Base-by-base conservation (phyloP, 495 filamentous ascomycete species). In the Penicillium pulvis region DNA sequence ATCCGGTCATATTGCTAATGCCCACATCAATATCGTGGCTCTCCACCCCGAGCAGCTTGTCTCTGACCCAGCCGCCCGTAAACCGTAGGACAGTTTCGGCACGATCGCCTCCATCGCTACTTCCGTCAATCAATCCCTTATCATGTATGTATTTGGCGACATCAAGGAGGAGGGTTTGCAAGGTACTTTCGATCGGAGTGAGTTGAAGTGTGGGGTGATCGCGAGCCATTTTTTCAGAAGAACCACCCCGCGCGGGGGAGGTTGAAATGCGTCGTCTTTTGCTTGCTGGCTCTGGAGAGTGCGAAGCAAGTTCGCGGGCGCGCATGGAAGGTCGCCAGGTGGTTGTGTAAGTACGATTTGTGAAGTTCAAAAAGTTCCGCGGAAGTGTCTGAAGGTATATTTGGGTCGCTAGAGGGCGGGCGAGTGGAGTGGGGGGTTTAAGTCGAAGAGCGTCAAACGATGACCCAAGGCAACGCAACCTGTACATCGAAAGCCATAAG, bases 51-150 rank as follows among this genome's bases (percentile, higher is more conserved):
- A 99, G 81, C 9, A 99, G 82, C 79, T 97, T 98, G 79, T 99
- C 94, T 41, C 94, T 87, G 28, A 99, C 95, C 94, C 94, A 99
- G n/a, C 94, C 94, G 42, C 94, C 94, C 12, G 95, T 93, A 74
- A 93, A 97, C 12, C 94, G 89, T 17, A 99, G 60, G 5, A 77
- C 70, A 0, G 73, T 75, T n/a, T 66, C 58, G 1, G 70, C 53
- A 51, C 64, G 49, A 20, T 35, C 59, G 7, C 2, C 28, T 1
- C 16, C 55, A 55, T 66, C 54, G n/a, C 28, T 57, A 2, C 39
- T 79, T 50, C 81, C 79, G 31, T 77, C 64, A 16, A 65, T 54
- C 42, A 67, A 65, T 10, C 78, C 71, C n/a, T 81, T 77, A 16
- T 82, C 67, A 56, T 87, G 81, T 59, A 91, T 87, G 72, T 86